These are phyloP conservation scores for Cryptosporidium viatorum DNA, from an alignment of 169 alveolate species.

Conservation along the genomic window DNA sequence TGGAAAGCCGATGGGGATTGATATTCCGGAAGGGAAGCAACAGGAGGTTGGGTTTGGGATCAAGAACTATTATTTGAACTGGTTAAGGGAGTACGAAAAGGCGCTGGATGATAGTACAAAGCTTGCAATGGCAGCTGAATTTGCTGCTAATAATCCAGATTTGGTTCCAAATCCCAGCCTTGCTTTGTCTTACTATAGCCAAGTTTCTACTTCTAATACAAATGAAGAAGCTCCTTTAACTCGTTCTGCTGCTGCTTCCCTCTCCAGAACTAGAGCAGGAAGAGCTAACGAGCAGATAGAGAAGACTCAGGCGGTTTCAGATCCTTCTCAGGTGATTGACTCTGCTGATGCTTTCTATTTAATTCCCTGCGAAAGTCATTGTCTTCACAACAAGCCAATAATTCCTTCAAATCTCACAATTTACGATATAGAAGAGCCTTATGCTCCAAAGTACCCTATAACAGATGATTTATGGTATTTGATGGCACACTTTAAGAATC, in stretches of 20 bases:
- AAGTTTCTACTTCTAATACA: background rate
- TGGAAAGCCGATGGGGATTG: conserved; percentile 71
- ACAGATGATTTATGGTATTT: conserved; percentile 59
- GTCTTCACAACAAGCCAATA: background rate
- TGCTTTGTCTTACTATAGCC: conserved; percentile 42
- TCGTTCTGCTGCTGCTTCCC: conserved; percentile 72
- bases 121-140: conserved; percentile 67
- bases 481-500: conserved; percentile 27
- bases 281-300: background rate
- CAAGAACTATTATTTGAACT: conserved; percentile 34
- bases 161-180: conserved; percentile 63
- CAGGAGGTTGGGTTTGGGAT: conserved; percentile 68
- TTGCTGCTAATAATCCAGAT: conserved; percentile 68
- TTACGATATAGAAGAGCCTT: background rate
- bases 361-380: conserved; percentile 15
- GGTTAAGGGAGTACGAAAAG: conserved; percentile 71
- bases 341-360: background rate
- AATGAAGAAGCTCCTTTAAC: conserved; percentile 52
- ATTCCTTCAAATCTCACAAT: background rate
- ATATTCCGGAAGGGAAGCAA: conserved; percentile 66
- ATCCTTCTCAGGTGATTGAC: background rate
- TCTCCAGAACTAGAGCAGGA: conserved; percentile 29
- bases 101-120: conserved; percentile 47
- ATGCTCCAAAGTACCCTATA: conserved; percentile 13
- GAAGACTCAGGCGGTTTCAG: background rate